Percentiles rank a stretch among this genome's conserved stretches.
Evolutionary conservation across 148 eudicot species (phyloP).

Genomic region (Vaccinium vitisidaea): DNA sequence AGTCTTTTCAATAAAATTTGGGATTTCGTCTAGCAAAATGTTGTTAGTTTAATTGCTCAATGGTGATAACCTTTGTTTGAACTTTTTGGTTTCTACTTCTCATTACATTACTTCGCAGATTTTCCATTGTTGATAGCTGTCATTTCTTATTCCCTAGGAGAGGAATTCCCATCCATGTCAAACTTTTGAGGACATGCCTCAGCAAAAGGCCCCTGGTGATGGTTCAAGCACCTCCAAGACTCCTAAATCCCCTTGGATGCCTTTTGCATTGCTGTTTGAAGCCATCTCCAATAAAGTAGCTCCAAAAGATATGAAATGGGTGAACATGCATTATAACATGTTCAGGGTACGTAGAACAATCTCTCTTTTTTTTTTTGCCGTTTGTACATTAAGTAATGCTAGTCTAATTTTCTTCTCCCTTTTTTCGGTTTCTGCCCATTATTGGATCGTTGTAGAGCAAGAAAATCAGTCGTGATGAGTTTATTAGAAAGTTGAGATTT

Average conservation of each 20-base stretch:
- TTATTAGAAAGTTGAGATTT: constrained; percentile 38
- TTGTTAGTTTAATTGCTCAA: neutral
- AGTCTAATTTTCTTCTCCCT: neutral
- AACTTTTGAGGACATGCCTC: constrained; percentile 5
- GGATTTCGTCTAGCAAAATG: neutral
- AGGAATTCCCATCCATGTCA: neutral
- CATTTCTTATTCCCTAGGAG: constrained; percentile 13
- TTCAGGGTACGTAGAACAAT: constrained; percentile 24
- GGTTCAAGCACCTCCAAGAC: constrained; percentile 26
- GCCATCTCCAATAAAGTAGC: constrained; percentile 29
- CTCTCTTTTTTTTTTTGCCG: neutral
- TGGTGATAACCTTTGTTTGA: neutral
- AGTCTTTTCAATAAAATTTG: neutral
- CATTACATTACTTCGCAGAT: neutral
- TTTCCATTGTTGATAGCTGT: neutral
- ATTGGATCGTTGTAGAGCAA: constrained; percentile 29
- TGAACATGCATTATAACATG: constrained; percentile 23
- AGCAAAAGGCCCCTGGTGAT: constrained; percentile 13
- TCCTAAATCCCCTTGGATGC: constrained; percentile 41
- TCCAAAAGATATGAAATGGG: constrained; percentile 24
- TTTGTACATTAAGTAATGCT: neutral
- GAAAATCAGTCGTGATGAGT: constrained; percentile 39
- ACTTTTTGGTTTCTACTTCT: neutral
- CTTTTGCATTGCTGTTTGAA: constrained; percentile 31
- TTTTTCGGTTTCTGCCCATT: neutral